Percentiles rank a stretch among this genome's conserved stretches.
Evolutionary conservation across 306 rosid genomes (phyloP).

Genomic region (Myrica gale): DNA sequence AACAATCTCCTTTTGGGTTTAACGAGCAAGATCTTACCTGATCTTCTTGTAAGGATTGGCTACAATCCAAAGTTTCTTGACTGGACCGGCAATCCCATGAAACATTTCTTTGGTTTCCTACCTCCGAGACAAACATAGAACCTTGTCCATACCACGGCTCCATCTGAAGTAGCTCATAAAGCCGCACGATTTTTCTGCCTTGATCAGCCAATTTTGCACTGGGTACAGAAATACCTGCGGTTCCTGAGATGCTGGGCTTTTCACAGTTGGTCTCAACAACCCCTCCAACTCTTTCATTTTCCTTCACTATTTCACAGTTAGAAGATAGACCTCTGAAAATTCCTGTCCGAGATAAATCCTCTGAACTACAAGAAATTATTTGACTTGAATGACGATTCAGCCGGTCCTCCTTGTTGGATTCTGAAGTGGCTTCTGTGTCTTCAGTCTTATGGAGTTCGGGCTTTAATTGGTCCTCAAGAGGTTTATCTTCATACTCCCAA

Average conservation of each 20-base stretch:
- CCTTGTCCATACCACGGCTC: slow-evolving; percentile 54
- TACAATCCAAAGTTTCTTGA: slow-evolving; percentile 29
- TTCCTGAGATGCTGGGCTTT: slow-evolving; percentile 26
- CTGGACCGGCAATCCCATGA: slow-evolving; percentile 16
- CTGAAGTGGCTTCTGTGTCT: slow-evolving; percentile 25
- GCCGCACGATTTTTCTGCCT: slow-evolving; percentile 59
- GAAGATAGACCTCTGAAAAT: slow-evolving; percentile 31
- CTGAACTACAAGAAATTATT: slow-evolving; percentile 29
- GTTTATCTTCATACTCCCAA: slow-evolving; percentile 58
- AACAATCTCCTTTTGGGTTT: slow-evolving; percentile 29
- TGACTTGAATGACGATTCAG: slow-evolving; percentile 34
- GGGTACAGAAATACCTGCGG: slow-evolving; percentile 36
- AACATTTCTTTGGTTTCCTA: slow-evolving; percentile 16
- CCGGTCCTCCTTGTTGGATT: slow-evolving; percentile 31
- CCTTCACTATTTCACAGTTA: slow-evolving; percentile 49
- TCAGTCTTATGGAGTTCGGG: slow-evolving; percentile 27
- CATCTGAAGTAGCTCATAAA: slow-evolving; percentile 65
- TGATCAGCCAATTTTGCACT: slow-evolving; percentile 45
- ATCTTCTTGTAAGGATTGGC: slow-evolving; percentile 32
- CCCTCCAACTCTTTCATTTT: slow-evolving; percentile 26
- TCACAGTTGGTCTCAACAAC: slow-evolving; percentile 30
- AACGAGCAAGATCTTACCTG: slow-evolving; percentile 29
- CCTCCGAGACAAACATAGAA: slow-evolving; percentile 28
- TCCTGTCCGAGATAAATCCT: slow-evolving; percentile 28
- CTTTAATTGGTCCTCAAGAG: slow-evolving; percentile 27